Evolutionary conservation across 2,329 filamentous ascomycete species (phyloP).

Genomic region (Paramyrothecium sp.): DNA sequence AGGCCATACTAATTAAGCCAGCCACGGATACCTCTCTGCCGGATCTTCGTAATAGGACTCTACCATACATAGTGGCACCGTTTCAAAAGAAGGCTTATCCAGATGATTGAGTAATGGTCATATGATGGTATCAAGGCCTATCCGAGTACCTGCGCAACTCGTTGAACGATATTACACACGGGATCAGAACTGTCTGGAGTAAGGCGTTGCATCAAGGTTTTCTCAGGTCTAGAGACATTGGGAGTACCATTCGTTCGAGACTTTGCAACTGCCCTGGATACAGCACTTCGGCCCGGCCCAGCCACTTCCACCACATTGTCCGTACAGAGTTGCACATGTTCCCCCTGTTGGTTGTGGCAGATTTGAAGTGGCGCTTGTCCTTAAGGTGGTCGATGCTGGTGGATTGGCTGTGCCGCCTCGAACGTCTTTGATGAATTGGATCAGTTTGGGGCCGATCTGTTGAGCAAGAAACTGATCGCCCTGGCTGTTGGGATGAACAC

Average conservation of each 20-base stretch:
- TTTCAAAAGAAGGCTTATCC: no score
- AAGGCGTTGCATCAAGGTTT: no score
- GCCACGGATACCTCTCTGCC: no score
- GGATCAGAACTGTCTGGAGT: no score
- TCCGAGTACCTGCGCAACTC: no score
- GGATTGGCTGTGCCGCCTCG: background rate
- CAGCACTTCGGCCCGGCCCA: background rate
- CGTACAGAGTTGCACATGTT: background rate
- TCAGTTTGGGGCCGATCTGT: slow-evolving; percentile 26
- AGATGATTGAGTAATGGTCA: no score
- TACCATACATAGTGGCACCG: no score
- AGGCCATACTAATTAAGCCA: no score
- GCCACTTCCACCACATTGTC: background rate
- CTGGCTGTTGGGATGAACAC: slow-evolving; percentile 35
- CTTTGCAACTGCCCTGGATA: background rate
- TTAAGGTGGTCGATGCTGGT: background rate
- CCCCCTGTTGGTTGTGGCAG: background rate
- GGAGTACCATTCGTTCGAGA: background rate
- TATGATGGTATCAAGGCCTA: no score
- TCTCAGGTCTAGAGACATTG: background rate
- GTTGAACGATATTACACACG: no score
- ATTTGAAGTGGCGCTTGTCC: background rate
- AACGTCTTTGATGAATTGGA: slow-evolving; percentile 24
- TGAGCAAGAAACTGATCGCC: slow-evolving; percentile 31
- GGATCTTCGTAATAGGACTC: no score